phyloP scores from a whole-genome alignment of 495 filamentous ascomycete genomes.

The Lasiosphaeria hispida region DNA sequence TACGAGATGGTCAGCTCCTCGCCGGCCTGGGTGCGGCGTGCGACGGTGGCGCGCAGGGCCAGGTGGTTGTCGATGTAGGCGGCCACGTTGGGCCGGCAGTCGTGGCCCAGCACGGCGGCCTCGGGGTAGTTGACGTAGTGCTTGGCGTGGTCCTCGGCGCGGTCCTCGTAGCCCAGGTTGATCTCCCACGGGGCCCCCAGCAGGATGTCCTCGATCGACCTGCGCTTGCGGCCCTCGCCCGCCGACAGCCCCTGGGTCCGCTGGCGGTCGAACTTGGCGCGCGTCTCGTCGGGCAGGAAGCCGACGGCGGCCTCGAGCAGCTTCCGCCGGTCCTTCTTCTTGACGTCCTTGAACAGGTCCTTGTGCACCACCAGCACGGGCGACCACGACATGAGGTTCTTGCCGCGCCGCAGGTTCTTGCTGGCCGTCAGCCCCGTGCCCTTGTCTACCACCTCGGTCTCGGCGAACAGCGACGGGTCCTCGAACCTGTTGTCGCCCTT shows the following conservation, averaged over 20 bases:
- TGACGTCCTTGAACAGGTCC: conserved; percentile 26
- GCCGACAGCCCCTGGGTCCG: conserved; percentile 11
- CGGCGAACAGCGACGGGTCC: conserved; percentile 8
- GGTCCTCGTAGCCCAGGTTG: conserved; percentile 20
- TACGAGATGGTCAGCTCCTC: conserved; percentile 37
- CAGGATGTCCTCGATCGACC: conserved; percentile 28
- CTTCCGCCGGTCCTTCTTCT: conserved; percentile 21
- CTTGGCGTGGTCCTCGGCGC: conserved; percentile 14
- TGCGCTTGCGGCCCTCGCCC: not conserved
- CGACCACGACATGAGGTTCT: conserved; percentile 23
- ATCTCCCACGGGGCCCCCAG: conserved; percentile 33
- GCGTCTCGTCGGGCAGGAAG: conserved; percentile 29
- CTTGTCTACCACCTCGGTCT: conserved; percentile 25
- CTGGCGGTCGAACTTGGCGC: conserved; percentile 22
- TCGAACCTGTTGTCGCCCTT: conserved; percentile 23
- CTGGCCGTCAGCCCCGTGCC: conserved; percentile 29
- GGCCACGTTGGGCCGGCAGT: conserved; percentile 39
- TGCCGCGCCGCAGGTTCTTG: conserved; percentile 25
- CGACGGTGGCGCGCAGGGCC: conserved; percentile 26
- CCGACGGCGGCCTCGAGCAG: conserved; percentile 32
- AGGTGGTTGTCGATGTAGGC: conserved; percentile 29
- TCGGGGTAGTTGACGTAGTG: conserved; percentile 37
- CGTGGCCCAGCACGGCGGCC: conserved; percentile 25
- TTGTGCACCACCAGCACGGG: conserved; percentile 35
- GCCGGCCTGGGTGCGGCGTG: conserved; percentile 26